Base-by-base conservation (phyloP, 2,329 filamentous ascomycete species). In the Alternaria triticimaculans region DNA sequence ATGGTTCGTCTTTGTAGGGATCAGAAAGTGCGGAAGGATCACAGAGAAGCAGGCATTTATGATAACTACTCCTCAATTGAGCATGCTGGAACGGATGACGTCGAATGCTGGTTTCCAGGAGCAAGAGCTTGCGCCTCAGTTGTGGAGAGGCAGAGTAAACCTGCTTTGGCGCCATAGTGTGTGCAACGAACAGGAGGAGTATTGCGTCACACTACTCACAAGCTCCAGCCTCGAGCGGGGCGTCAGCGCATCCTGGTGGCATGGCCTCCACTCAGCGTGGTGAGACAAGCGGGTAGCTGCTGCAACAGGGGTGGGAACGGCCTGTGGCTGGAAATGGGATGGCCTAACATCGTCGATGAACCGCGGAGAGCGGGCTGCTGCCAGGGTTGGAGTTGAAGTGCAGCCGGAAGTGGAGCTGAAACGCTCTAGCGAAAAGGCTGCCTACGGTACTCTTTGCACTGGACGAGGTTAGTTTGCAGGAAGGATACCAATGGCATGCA, bases 91-190 rank as follows among this genome's bases (percentile, higher is more conserved):
- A 65, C 68, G 46, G 45, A 80, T 80, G 78, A 80, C 78, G 78
- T 80, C 77, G 72, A 63, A 58, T 60, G 44, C 20, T 51, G 60
- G 55, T 65, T 60, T 65, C 70, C 60, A 33, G 61, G 58, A 62
- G 63, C 56, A 72, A 77, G 68, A 79, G 75, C 76, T 80, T 69
- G 68, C 74, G 74, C 76, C 76, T 71, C 76, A 76, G 67, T 60
- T 63, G 64, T 59, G 63, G 50, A 49, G 45, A 67, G 63, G 65
- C 53, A 60, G 60, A 69, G 71, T 70, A 80, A 78, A 80, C 78
- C 77, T 80, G 78, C 76, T 80, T 80, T 80, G 64, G 64, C 30
- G 61, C 67, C 67, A 62, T 54, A 63, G 60, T 66, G 66, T 75
- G 74, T 75, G 71, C 70, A 64, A 72, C 68, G 68, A 70, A 72